These are phyloP conservation scores for Phytophthora europaea DNA, from an alignment of 352 stramenopile genomes.

Conservation along the genomic window DNA sequence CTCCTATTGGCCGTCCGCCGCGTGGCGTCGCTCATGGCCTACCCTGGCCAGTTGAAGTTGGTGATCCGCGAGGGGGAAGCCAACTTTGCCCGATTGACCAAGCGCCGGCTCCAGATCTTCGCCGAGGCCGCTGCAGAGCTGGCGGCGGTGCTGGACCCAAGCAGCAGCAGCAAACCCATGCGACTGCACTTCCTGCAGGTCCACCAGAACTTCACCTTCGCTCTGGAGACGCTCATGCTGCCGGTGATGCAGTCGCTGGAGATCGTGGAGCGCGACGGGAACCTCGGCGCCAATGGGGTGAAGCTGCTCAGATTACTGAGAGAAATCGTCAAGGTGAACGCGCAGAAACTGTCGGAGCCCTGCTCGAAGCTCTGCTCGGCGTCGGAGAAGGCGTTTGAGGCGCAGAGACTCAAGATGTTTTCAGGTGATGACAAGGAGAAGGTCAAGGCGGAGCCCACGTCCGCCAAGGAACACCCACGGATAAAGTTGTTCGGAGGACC, in stretches of 20 bases:
- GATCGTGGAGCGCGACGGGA: constrained; percentile 51
- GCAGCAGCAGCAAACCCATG: constrained; percentile 26
- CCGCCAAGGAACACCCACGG: constrained; percentile 1
- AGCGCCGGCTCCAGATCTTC: constrained; percentile 77
- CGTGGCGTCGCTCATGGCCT: constrained; percentile 71
- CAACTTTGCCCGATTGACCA: constrained; percentile 79
- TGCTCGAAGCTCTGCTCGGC: constrained; percentile 55
- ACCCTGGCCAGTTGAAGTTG: constrained; percentile 77
- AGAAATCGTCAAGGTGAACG: constrained; percentile 52
- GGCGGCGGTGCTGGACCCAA: constrained; percentile 44
- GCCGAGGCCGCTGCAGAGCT: constrained; percentile 70
- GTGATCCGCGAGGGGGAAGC: constrained; percentile 85
- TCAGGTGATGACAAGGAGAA: constrained; percentile 15
- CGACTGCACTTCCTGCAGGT: constrained; percentile 69
- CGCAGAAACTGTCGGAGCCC: constrained; percentile 37
- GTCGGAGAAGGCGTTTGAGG: constrained; percentile 65
- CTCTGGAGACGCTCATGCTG: constrained; percentile 70
- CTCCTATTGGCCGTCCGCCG: constrained; percentile 52
- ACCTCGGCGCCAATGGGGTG: constrained; percentile 56
- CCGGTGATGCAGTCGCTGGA: constrained; percentile 69
- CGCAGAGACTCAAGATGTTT: constrained; percentile 60
- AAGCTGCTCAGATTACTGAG: constrained; percentile 54
- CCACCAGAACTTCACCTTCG: constrained; percentile 76
- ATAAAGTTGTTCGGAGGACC: constrained; percentile 33
- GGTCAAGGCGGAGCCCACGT: constrained; percentile 10